Conservation (phyloP, 768 basidiomycete genomes). For the Suillus brevipes region DNA sequence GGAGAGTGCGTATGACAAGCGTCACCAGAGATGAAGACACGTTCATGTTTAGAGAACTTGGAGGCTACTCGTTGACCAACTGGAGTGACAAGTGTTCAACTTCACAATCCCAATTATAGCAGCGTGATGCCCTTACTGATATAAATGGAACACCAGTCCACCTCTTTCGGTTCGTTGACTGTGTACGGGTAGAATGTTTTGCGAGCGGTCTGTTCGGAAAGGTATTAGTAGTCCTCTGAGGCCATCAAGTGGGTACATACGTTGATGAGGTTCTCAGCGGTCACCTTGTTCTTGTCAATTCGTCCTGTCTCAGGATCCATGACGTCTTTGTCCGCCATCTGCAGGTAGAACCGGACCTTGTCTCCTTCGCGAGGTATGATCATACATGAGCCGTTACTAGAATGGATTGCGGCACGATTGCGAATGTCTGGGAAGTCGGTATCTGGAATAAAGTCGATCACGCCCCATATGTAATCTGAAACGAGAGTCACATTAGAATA, state of each 20-base stretch:
- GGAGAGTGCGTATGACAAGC: constrained; percentile 72
- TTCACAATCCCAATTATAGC: neutral
- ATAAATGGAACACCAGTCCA: constrained; percentile 77
- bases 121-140: constrained; percentile 46
- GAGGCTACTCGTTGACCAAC: constrained; percentile 78
- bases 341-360: constrained; percentile 70
- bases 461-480: constrained; percentile 80
- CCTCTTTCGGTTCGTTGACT: constrained; percentile 45
- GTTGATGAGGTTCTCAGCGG: constrained; percentile 52
- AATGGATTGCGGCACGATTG: constrained; percentile 65
- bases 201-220: constrained; percentile 46
- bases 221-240: neutral
- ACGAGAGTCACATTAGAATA: neutral
- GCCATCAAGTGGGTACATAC: constrained; percentile 30
- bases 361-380: constrained; percentile 72
- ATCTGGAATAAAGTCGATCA: constrained; percentile 68
- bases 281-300: constrained; percentile 52
- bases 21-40: constrained; percentile 77
- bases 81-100: constrained; percentile 21
- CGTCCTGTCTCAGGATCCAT: constrained; percentile 48
- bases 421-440: constrained; percentile 81
- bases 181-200: constrained; percentile 58
- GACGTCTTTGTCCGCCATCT: constrained; percentile 52
- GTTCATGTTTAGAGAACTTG: constrained; percentile 55
- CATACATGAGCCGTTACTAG: constrained; percentile 67